Percentiles rank a stretch among this genome's conserved stretches.
Conservation (phyloP, 2,329 filamentous ascomycete species). For the Leptographium procerum region DNA sequence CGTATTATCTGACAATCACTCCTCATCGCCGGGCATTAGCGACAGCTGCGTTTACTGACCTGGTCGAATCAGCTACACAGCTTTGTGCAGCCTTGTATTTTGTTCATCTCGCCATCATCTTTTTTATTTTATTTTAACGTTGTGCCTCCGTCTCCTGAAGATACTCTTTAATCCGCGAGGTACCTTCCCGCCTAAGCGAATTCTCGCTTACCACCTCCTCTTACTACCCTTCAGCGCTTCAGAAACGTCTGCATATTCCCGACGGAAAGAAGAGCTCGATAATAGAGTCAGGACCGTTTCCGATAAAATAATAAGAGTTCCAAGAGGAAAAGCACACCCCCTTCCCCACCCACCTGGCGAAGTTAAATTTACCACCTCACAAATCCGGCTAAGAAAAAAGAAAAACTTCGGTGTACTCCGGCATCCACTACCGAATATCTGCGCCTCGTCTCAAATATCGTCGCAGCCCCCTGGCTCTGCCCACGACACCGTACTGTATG, state of each 20-base stretch:
- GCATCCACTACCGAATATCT: background rate
- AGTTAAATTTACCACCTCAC: background rate
- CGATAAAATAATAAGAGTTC: background rate
- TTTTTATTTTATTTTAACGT: too few species aligned
- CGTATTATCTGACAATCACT: background rate
- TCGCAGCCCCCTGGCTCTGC: background rate
- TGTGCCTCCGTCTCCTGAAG: background rate
- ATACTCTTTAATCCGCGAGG: background rate
- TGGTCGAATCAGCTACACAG: background rate
- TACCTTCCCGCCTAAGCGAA: background rate
- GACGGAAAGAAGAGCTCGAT: background rate
- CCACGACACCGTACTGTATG: background rate
- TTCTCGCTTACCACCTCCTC: background rate
- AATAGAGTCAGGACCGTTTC: background rate
- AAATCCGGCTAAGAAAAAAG: background rate
- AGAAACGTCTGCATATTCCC: background rate
- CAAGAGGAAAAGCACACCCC: background rate
- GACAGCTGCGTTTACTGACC: background rate
- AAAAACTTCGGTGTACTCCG: background rate
- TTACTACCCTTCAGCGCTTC: background rate
- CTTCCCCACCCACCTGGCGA: background rate
- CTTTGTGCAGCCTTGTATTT: conserved; percentile 4
- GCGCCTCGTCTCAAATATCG: background rate
- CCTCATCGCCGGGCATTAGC: background rate
- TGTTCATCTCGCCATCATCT: background rate